Evolutionary conservation across 257 asterid species (phyloP), one percentile per base, ranked within the genome.

Genomic region (Fraxinus quadrangulata): DNA sequence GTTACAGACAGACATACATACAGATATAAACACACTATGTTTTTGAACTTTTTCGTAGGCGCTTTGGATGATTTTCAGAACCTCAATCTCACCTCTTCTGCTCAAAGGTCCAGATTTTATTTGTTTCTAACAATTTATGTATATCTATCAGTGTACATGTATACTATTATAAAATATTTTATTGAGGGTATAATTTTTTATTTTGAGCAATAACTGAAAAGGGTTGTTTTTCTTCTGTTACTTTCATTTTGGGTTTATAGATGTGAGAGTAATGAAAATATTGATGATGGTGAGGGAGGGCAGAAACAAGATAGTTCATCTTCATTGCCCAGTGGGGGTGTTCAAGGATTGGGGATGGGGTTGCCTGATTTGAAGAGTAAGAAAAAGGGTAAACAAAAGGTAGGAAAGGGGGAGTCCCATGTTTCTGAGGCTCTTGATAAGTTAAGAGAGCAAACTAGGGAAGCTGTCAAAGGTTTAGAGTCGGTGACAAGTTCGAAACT

Each of bases 1-100:
- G 11, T 37, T 10, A 37, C 40, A 37, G 40, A 12, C 39, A 23
- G 33, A 19, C 9, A 16, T 49, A 56, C 63, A 56, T n/a, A 51
- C 78, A 34, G 16, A 39, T 54, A 8, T 59, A 49, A 23, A 49
- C n/a, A 63, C 11, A 39, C 71, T 33, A 9, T 7, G 71, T 66
- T 5, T 45, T 14, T 30, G 68, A 76, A 78, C 76, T 28, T 75
- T 73, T 79, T 87, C 33, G 75, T 92, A 96, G 99, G 98, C 85
- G 99, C 99, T 85, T 84, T 96, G 92, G 98, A 96, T 92, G 99
- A 96, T 91, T 96, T 96, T 81, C 97, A 92, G 92, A 90, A 77
- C 86, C 93, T 93, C 85, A 93, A 93, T 84, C 90, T 96, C 78
- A 40, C 91, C 75, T 82, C 97, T 84, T 85, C 93, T 78, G 86